Conservation (phyloP, 192 early-diverging fungal genomes). For the Glomus cerebriforme region DNA sequence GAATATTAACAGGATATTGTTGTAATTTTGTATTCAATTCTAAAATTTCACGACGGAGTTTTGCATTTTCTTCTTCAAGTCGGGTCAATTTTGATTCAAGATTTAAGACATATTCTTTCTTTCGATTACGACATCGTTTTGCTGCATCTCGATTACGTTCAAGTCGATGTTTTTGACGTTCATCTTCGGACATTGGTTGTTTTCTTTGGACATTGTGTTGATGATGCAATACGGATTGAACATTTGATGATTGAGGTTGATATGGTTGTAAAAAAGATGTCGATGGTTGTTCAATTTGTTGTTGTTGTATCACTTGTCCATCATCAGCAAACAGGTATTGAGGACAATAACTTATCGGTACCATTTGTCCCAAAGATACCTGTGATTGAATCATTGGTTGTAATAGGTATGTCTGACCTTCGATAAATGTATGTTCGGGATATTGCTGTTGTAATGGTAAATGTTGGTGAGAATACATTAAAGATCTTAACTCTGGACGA, state of each 20-base stretch:
- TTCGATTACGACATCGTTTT: conserved; percentile 80
- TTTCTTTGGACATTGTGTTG: not conserved
- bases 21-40: not conserved
- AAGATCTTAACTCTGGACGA: not conserved
- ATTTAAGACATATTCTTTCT: conserved; percentile 71
- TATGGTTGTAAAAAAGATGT: not conserved
- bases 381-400: not conserved
- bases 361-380: not conserved
- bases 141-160: conserved; percentile 77
- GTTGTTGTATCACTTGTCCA: not conserved
- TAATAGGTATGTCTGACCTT: not conserved
- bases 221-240: too few species aligned
- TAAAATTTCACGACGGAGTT: conserved; percentile 28
- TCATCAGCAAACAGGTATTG: not conserved
- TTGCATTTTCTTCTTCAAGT: conserved; percentile 65
- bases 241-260: not conserved
- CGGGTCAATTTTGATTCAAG: conserved; percentile 63
- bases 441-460: not conserved
- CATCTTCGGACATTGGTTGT: conserved; percentile 57
- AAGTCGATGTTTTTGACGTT: conserved; percentile 70
- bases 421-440: not conserved
- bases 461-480: not conserved
- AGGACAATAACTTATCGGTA: not conserved
- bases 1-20: not conserved
- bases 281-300: not conserved